These are phyloP conservation scores for Raddia guianensis DNA, from an alignment of 176 grass and related monocot species.

Conservation along the genomic window DNA sequence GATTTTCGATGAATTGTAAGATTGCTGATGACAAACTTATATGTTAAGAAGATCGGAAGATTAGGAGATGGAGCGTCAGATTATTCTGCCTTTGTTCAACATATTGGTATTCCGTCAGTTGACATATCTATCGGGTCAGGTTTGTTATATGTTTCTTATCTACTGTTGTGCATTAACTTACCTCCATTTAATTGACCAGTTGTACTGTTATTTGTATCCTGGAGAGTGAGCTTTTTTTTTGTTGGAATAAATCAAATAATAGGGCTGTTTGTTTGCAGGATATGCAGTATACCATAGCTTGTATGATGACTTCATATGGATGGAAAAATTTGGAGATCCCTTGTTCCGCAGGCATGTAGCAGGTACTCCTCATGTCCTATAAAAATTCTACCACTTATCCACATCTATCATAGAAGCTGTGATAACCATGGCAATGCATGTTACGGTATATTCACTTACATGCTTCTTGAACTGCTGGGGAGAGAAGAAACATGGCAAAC, in stretches of 20 bases:
- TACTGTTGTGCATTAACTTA: not conserved
- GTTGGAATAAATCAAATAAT: not conserved
- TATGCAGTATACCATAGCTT: conserved; percentile 87
- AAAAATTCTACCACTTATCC: not conserved
- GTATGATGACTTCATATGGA: conserved; percentile 91
- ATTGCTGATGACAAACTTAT: conserved; percentile 25
- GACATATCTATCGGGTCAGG: conserved; percentile 76
- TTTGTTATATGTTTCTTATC: conserved; percentile 39
- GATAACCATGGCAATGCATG: not conserved
- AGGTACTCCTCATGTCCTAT: conserved; percentile 44
- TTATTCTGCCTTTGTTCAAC: conserved; percentile 87
- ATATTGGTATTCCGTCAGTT: conserved; percentile 75
- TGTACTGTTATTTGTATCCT: conserved; percentile 1
- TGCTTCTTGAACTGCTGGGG: conserved; percentile 13
- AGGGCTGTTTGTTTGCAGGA: conserved; percentile 49
- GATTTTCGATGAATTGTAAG: conserved; percentile 31
- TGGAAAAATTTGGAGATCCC: conserved; percentile 88
- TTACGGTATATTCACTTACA: not conserved
- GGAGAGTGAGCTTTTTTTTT: not conserved
- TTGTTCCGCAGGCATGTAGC: conserved; percentile 79
- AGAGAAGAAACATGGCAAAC: not conserved
- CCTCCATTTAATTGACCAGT: not conserved
- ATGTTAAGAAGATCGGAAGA: conserved; percentile 80
- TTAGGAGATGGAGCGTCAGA: conserved; percentile 85
- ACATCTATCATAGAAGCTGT: not conserved